These are phyloP conservation scores for Gnomoniopsis smithogilvyi DNA, from an alignment of 2,329 filamentous ascomycete genomes.

Conservation along the genomic window DNA sequence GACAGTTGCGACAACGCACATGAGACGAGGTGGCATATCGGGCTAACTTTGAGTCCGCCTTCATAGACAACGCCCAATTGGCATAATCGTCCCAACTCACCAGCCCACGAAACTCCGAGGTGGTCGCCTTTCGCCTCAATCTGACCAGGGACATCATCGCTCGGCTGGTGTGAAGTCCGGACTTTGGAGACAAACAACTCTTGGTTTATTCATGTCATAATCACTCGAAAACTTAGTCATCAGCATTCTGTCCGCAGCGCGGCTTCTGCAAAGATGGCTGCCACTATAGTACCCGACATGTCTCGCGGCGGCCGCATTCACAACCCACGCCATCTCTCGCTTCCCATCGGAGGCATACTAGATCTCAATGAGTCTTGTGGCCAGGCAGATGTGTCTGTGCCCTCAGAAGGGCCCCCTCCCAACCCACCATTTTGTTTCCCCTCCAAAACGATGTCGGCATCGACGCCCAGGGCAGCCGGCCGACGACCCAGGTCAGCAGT, in stretches of 20 bases:
- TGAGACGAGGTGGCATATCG: slow-evolving; percentile 25
- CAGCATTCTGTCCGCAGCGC: slow-evolving; percentile 46
- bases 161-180: neutral
- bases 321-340: slow-evolving; percentile 18
- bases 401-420: slow-evolving; percentile 43
- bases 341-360: slow-evolving; percentile 27
- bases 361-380: slow-evolving; percentile 23
- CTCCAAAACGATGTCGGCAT: slow-evolving; percentile 41
- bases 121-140: slow-evolving; percentile 5
- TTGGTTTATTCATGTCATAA: slow-evolving; percentile 35
- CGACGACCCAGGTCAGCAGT: slow-evolving; percentile 53
- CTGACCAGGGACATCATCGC: neutral
- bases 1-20: neutral
- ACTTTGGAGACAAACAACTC: neutral
- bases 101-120: slow-evolving; percentile 4
- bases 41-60: slow-evolving; percentile 11
- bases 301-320: slow-evolving; percentile 20
- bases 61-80: slow-evolving; percentile 9
- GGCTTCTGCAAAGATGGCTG: slow-evolving; percentile 37
- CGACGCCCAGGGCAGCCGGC: slow-evolving; percentile 44
- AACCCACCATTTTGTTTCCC: slow-evolving; percentile 68
- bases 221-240: slow-evolving; percentile 33
- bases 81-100: slow-evolving; percentile 15
- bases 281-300: slow-evolving; percentile 28
- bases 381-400: slow-evolving; percentile 32